Percentiles rank a stretch among this genome's conserved stretches.
Conservation (phyloP, 2,329 filamentous ascomycete genomes). For the Colletotrichum sp. region DNA sequence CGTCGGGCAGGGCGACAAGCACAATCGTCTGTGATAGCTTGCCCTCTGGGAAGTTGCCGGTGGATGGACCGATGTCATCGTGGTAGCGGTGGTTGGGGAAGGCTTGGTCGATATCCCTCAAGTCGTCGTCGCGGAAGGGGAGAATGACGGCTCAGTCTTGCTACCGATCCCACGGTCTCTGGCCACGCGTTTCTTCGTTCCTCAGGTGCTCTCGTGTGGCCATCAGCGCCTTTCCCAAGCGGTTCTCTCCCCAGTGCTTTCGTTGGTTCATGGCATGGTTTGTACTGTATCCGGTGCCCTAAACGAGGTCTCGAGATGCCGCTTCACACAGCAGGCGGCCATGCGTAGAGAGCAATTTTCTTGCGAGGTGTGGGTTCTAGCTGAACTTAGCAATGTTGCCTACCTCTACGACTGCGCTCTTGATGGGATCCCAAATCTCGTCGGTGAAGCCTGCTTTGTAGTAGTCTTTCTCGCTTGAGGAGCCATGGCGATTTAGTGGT, state of each 20-base stretch:
- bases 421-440: constrained; percentile 33
- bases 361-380: constrained; percentile 29
- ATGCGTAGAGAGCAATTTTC: constrained; percentile 34
- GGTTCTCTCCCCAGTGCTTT: neutral
- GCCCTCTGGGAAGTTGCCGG: neutral
- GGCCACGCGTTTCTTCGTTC: neutral
- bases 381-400: constrained; percentile 38
- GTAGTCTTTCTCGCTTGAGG: neutral
- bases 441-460: constrained; percentile 24
- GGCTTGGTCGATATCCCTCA: neutral
- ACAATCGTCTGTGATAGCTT: neutral
- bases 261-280: neutral
- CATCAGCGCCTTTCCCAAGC: neutral
- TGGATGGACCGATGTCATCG: neutral
- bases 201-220: neutral
- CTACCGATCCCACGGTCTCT: neutral
- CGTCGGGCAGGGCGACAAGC: neutral
- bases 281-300: neutral
- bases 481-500: neutral
- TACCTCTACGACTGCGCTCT: constrained; percentile 33
- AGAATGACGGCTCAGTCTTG: neutral
- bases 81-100: neutral
- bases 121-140: neutral
- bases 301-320: constrained; percentile 33
- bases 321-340: constrained; percentile 35